These are phyloP conservation scores for Daucus carota DNA, from an alignment of 129 eudicot genomes.

Conservation along the genomic window DNA sequence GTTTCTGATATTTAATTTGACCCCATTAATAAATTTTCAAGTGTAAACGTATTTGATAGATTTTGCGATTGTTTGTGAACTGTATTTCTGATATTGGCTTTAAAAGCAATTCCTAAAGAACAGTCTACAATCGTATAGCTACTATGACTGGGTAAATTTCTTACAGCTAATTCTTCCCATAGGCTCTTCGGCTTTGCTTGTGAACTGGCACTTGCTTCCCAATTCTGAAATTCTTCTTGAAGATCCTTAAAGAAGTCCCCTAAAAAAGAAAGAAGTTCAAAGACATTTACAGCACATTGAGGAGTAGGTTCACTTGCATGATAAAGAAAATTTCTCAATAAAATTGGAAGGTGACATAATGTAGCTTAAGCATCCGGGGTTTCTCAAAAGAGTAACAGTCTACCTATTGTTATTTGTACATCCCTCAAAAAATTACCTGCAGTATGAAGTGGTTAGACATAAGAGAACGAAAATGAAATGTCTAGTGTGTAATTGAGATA, in stretches of 20 bases:
- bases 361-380: constrained; percentile 8
- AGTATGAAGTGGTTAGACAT: constrained; percentile 53
- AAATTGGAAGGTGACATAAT: constrained; percentile 10
- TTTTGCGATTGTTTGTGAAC: neutral
- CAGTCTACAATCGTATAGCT: neutral
- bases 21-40: neutral
- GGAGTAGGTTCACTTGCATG: constrained; percentile 10
- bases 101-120: neutral
- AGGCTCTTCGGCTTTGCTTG: constrained; percentile 89
- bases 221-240: constrained; percentile 77
- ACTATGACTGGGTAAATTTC: constrained; percentile 5
- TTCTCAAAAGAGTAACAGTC: constrained; percentile 19
- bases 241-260: constrained; percentile 89
- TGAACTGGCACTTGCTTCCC: constrained; percentile 76
- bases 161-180: constrained; percentile 92
- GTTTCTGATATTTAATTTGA: neutral
- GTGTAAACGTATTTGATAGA: neutral
- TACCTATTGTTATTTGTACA: constrained; percentile 93
- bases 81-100: neutral
- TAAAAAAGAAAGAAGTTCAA: constrained; percentile 17
- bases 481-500: neutral
- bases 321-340: constrained; percentile 13
- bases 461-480: constrained; percentile 30
- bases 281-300: constrained; percentile 22
- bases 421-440: constrained; percentile 97